Evolutionary conservation across 495 filamentous ascomycete genomes (phyloP), one percentile per base, ranked within the genome.

Genomic region (Podospora anserina): DNA sequence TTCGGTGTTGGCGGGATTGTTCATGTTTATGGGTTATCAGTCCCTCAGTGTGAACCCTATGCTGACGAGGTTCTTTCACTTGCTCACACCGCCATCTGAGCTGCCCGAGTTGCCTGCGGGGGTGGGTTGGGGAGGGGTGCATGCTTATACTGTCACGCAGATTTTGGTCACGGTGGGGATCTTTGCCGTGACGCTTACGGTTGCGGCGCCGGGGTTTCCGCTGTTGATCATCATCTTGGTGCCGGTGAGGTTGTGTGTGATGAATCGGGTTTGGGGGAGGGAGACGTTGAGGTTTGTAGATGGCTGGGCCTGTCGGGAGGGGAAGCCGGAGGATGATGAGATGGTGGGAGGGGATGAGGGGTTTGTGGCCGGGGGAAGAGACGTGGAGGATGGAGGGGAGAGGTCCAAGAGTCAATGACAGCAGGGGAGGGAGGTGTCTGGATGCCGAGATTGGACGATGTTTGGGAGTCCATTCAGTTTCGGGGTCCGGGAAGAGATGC

Each of bases 21-120:
- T 91, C 73, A 77, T 92, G 64, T 91, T 90, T 76, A 91, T 91
- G 89, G 89, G 88, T 11, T 88, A 91, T 70, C 89, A 92, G 70
- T 88, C 86, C 57, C 77, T 91, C n/a, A 84, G 83, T 15, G 85
- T 89, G 7, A 91, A 91, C 70, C 88, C 88, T 0, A 89, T 91
- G 49, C 76, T 91, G 9, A 87, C 84, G 68, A 86, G 88, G 15
- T 85, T 87, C 63, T 88, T 87, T 69, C 81, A 89, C 66, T 77
- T 91, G 13, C 78, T 91, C 11, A 90, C 89, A 0, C 88, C 89
- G 49, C 80, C 86, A 13, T 86, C 84, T 1, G 89, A 90, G 71
- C 83, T 91, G 2, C 88, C 88, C n/a, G 72, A 75, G 23, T 72
- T 91, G 11, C 88, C 87, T 0, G 69, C 70, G 59, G 78, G 78